These are phyloP conservation scores for Acer campestre DNA, from an alignment of 345 rosid species.

Conservation along the genomic window DNA sequence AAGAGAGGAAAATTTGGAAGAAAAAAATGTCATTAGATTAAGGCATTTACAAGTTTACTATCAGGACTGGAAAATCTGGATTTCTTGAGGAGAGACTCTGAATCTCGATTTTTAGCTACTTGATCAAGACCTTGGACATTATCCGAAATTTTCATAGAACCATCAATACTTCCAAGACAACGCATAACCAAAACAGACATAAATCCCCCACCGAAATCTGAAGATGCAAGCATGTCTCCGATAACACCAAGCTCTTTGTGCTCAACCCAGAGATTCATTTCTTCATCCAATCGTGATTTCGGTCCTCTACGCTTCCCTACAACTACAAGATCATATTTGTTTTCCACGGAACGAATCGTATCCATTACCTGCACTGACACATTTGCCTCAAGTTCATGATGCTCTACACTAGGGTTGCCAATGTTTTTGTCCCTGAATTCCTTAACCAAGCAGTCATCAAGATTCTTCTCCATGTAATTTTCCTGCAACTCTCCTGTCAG, in stretches of 20 bases:
- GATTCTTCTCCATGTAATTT: not conserved
- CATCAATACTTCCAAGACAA: not conserved
- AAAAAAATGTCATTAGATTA: too few relatives aligned
- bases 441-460: slow-evolving; percentile 19
- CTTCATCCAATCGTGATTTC: slow-evolving; percentile 11
- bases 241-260: slow-evolving; percentile 39
- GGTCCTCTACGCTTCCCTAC: slow-evolving; percentile 12
- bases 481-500: not conserved
- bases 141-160: not conserved
- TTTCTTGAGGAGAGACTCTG: too few relatives aligned
- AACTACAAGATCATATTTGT: slow-evolving; percentile 27
- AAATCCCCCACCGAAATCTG: slow-evolving; percentile 20
- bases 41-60: too few relatives aligned
- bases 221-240: slow-evolving; percentile 37
- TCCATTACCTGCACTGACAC: slow-evolving; percentile 15
- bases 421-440: slow-evolving; percentile 15
- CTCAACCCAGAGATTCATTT: slow-evolving; percentile 32
- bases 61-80: too few relatives aligned
- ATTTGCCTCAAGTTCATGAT: not conserved
- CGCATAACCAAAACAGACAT: slow-evolving; percentile 35
- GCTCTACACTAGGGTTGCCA: not conserved
- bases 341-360: slow-evolving; percentile 10
- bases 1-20: too few relatives aligned
- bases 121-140: too few relatives aligned
- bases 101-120: too few relatives aligned